These are phyloP conservation scores for Starmerella cellae DNA, from an alignment of 805 yeast species.

Conservation along the genomic window DNA sequence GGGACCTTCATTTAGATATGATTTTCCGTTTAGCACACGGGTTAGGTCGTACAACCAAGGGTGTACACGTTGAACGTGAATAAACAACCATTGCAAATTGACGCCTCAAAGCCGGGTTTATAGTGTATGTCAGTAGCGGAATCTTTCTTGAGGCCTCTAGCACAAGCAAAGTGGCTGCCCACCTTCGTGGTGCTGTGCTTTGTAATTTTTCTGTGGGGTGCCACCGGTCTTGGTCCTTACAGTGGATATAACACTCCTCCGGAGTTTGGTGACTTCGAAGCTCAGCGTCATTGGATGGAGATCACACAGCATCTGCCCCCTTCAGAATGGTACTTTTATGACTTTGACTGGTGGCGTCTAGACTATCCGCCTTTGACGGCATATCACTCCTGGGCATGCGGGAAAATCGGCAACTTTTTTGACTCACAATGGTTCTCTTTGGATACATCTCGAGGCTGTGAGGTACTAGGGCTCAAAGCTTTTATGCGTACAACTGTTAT, in stretches of 20 bases:
- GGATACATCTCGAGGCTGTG: slow-evolving; percentile 62
- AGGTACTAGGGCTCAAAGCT: slow-evolving; percentile 51
- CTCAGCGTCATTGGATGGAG: slow-evolving; percentile 97
- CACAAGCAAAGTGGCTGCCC: slow-evolving; percentile 53
- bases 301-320: slow-evolving; percentile 66
- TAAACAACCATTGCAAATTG: no score
- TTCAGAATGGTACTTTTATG: slow-evolving; percentile 75
- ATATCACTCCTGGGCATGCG: slow-evolving; percentile 72
- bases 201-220: slow-evolving; percentile 64
- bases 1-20: no score
- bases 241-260: slow-evolving; percentile 67
- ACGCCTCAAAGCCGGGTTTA: no score
- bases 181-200: slow-evolving; percentile 45
- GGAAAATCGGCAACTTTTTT: slow-evolving; percentile 50
- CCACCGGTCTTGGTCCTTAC: slow-evolving; percentile 78
- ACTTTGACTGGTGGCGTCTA: slow-evolving; percentile 86
- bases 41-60: no score
- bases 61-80: no score
- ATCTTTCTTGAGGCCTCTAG: slow-evolving; percentile 10
- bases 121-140: slow-evolving; percentile 2
- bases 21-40: no score
- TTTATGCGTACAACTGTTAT: slow-evolving; percentile 76
- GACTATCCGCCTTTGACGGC: slow-evolving; percentile 98
- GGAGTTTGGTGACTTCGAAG: slow-evolving; percentile 90
- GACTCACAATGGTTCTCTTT: slow-evolving; percentile 66